Percentiles rank a stretch among this genome's conserved stretches.
Evolutionary conservation across 2,329 filamentous ascomycete species (phyloP).

Genomic region (Hypoxylon sp.): DNA sequence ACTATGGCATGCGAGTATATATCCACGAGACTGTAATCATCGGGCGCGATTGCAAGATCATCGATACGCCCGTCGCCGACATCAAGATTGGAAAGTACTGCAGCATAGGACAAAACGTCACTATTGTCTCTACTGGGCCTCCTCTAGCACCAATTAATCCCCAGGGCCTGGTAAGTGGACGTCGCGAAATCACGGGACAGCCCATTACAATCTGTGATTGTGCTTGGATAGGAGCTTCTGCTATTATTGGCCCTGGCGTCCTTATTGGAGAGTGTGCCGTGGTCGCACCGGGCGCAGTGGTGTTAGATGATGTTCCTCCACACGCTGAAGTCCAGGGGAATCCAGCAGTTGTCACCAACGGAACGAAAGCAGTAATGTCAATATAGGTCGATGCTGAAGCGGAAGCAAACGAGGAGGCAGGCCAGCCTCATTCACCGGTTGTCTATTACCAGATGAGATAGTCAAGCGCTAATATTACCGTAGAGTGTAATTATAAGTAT

Average conservation of each 20-base stretch:
- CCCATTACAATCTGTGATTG: conserved; percentile 4
- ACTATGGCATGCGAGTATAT: conserved; percentile 55
- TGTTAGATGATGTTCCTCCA: conserved; percentile 16
- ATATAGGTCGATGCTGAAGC: background rate
- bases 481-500: no score
- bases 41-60: conserved; percentile 55
- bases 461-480: background rate
- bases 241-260: conserved; percentile 24
- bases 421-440: background rate
- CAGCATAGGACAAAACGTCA: conserved; percentile 54
- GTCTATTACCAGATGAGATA: conserved; percentile 3
- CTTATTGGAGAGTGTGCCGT: conserved; percentile 15
- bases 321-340: conserved; percentile 16
- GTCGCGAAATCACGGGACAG: background rate
- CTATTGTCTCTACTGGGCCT: conserved; percentile 41
- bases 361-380: background rate
- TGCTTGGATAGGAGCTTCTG: conserved; percentile 25
- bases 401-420: background rate
- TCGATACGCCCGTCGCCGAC: conserved; percentile 56
- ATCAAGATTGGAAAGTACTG: conserved; percentile 54
- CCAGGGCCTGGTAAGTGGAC: background rate
- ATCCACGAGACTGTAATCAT: conserved; percentile 54
- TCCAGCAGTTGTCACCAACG: conserved; percentile 6
- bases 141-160: background rate
- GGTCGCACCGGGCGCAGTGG: conserved; percentile 14